Base-by-base conservation (phyloP, 176 grass and related monocot genomes). In the Typha latifolia region DNA sequence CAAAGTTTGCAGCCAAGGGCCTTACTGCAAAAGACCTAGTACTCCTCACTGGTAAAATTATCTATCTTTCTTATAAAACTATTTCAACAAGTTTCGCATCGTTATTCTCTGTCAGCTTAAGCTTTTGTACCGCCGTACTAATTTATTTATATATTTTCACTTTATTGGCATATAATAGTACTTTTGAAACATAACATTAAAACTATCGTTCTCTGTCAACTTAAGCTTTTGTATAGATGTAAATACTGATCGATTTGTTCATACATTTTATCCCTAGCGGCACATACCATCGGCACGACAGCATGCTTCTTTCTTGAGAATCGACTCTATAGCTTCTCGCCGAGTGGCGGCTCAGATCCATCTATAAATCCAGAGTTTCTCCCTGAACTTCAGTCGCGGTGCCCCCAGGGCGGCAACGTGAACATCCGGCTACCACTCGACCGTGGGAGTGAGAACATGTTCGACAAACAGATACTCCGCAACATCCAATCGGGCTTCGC, bases 261-360 rank as follows among this genome's bases (percentile, higher is more conserved):
- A 19, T 20, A 19, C 0, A 4, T 59, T 59, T 12, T 59, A 22
- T 12, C 18, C 8, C 34, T 66, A 90, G 86, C 87, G n/a, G 91
- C 91, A 47, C 91, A 96, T 77, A 96, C 91, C 12, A 89, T 96
- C 23, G 91, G 91, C 5, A 91, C 91, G 8, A 91, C 91, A 37
- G 87, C 91, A 51, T 96, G 91, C 80, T 96, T 96, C 82, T 96
- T 96, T 71, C 51, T 91, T 2, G 76, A 91, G 66, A 72, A 81
- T 61, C 62, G 91, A 3, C 84, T 96, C 3, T 96, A 96, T 79
- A 96, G 69, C 34, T 85, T 83, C 3, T 71, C 72, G 23, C 63
- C 68, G 18, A 29, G 79, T 0, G 4, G 19, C 0, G 82, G 88
- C 55, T 67, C 91, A 0, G 91, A 96, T 70, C 91, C 91, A 5